Evolutionary conservation across 2,329 filamentous ascomycete genomes (phyloP).

Genomic region (Plectosphaerella cucumerina): DNA sequence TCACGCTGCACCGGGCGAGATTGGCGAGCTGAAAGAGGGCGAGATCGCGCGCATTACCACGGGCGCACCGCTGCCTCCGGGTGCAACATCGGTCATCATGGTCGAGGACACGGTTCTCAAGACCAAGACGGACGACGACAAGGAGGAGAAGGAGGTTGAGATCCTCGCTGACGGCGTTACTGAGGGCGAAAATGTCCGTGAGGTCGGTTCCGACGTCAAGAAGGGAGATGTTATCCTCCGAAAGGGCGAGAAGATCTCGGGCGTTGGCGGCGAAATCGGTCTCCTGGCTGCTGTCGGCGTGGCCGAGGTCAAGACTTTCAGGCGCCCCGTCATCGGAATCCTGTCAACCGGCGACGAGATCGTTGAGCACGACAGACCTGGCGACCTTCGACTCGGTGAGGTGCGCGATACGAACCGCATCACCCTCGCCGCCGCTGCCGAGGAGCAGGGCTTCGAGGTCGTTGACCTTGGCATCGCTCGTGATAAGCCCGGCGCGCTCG

Average conservation of each 20-base stretch:
- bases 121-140: slow-evolving; percentile 70
- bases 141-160: slow-evolving; percentile 83
- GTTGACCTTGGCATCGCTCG: slow-evolving; percentile 83
- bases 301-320: slow-evolving; percentile 65
- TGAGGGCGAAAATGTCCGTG: slow-evolving; percentile 81
- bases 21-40: slow-evolving; percentile 61
- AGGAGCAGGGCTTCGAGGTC: slow-evolving; percentile 70
- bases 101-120: slow-evolving; percentile 87
- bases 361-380: slow-evolving; percentile 64
- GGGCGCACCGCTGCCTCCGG: slow-evolving; percentile 82
- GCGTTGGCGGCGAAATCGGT: slow-evolving; percentile 86
- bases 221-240: slow-evolving; percentile 65
- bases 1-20: slow-evolving; percentile 73
- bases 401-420: slow-evolving; percentile 93
- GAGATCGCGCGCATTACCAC: slow-evolving; percentile 90
- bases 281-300: slow-evolving; percentile 82
- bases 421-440: slow-evolving; percentile 74
- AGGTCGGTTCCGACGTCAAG: slow-evolving; percentile 83
- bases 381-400: slow-evolving; percentile 68
- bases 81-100: slow-evolving; percentile 91
- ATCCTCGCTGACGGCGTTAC: slow-evolving; percentile 75
- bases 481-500: slow-evolving; percentile 69
- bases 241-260: slow-evolving; percentile 78
- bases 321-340: slow-evolving; percentile 75
- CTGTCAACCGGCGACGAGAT: slow-evolving; percentile 95